phyloP scores from a whole-genome alignment of 2,329 filamentous ascomycete genomes.

The Fusarium virguliforme region DNA sequence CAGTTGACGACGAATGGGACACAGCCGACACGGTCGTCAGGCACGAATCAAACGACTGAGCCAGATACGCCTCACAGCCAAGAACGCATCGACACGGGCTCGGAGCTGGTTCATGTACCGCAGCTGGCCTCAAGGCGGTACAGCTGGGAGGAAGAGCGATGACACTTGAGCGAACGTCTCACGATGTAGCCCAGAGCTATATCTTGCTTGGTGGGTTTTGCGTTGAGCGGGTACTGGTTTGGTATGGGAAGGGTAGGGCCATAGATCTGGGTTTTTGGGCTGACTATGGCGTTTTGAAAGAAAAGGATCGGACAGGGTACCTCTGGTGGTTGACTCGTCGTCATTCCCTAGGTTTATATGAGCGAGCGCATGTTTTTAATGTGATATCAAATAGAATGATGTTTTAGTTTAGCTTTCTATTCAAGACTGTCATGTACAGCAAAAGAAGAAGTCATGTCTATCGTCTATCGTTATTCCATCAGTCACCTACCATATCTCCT shows the following conservation, averaged over 20 bases:
- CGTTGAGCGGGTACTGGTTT: background rate
- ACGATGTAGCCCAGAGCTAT: background rate
- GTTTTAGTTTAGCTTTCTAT: background rate
- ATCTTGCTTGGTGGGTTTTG: background rate
- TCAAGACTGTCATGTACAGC: background rate
- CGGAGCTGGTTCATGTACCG: slow-evolving; percentile 67
- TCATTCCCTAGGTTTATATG: slow-evolving; percentile 20
- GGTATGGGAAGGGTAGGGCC: background rate
- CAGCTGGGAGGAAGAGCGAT: slow-evolving; percentile 65
- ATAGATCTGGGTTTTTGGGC: slow-evolving; percentile 5
- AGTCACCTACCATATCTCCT: slow-evolving; percentile 70
- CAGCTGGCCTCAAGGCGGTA: slow-evolving; percentile 67
- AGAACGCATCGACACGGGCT: slow-evolving; percentile 62
- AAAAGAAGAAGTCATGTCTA: background rate
- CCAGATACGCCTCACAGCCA: slow-evolving; percentile 51
- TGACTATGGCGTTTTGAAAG: background rate
- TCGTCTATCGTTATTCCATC: slow-evolving; percentile 6
- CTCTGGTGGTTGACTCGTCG: background rate
- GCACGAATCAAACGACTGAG: slow-evolving; percentile 12
- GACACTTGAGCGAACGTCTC: slow-evolving; percentile 3
- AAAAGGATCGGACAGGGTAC: slow-evolving; percentile 2
- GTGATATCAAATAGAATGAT: slow-evolving; percentile 9
- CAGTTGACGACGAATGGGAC: slow-evolving; percentile 38
- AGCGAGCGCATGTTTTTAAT: slow-evolving; percentile 36
- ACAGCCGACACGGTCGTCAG: slow-evolving; percentile 3